Evolutionary conservation across 257 asterid species (phyloP).

Genomic region (Scutellaria minor): DNA sequence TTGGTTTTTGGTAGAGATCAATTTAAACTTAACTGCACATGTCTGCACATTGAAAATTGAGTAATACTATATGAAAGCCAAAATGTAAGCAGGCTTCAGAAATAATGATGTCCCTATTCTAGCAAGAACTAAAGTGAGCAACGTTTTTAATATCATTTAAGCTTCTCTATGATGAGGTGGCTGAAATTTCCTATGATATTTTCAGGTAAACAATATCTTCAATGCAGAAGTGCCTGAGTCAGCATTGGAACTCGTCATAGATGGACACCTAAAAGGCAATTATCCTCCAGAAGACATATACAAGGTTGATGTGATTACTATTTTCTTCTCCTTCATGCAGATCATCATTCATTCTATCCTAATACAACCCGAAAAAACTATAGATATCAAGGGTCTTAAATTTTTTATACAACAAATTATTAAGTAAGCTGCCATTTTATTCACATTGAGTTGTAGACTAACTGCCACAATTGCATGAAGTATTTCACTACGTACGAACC

Average conservation of each 20-base stretch:
- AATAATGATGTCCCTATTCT: no score
- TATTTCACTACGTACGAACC: no score
- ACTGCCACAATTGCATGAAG: not conserved
- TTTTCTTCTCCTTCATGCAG: not conserved
- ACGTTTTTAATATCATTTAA: no score
- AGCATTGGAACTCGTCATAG: slow-evolving; percentile 58
- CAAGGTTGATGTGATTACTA: slow-evolving; percentile 51
- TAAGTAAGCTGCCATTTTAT: no score
- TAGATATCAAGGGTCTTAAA: no score
- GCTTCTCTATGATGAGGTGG: not conserved
- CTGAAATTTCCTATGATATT: slow-evolving; percentile 10
- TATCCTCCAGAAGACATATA: slow-evolving; percentile 66
- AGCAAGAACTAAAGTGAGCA: no score
- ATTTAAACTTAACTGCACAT: no score
- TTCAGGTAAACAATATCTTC: slow-evolving; percentile 60
- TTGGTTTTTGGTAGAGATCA: not conserved
- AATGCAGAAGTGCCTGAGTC: slow-evolving; percentile 58
- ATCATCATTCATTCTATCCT: not conserved
- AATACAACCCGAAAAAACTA: not conserved
- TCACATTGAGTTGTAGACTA: not conserved
- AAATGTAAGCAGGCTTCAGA: no score
- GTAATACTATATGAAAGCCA: no score
- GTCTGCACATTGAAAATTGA: no score
- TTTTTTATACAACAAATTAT: no score
- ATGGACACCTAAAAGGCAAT: slow-evolving; percentile 59